Base-by-base conservation (phyloP, 2,329 filamentous ascomycete species). In the Pseudogymnoascus pannorum region DNA sequence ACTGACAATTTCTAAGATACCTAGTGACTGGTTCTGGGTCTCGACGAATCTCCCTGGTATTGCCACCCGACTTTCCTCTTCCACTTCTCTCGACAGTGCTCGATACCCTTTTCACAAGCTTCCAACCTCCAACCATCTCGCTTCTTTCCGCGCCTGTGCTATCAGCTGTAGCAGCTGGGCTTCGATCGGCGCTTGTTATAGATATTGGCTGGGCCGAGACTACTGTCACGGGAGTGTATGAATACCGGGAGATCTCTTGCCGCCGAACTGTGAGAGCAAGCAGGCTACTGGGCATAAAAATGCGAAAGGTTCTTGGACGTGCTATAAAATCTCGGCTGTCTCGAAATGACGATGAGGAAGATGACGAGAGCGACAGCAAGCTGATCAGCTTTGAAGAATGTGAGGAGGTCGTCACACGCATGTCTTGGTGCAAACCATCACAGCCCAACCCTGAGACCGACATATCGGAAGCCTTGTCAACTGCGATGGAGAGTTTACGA, bases 151-250 rank as follows among this genome's bases (percentile, higher is more conserved):
- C 85, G 0, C 85, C 93, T 0, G 82, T 91, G 18, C 87, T 94
- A 74, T 80, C 86, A 1, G 79, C 88, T 5, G 83, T 92, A 2
- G 88, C 88, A 6, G 92, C 92, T 5, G 94, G 94, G 0, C 77
- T 96, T 40, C 86, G 94, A 12, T 91, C 90, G n/a, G 91, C 88
- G 1, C 74, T 99, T 42, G 85, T 97, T 0, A 80, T 99, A 36
- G 92, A 99, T 70, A 81, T 99, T 63, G 94, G 93, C 44, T 99
- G 94, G 94, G 82, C 86, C 42, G 94, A 97, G 74, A 96, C 92
- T 0, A 82, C 87, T 0, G 84, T 95, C 20, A 96, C 91, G 0
- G 89, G 87, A 5, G 81, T 97, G 5, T 97, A 92, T 71, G 94
- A 99, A 75, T 96, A 92, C 72, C 87, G 90, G 60, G 92, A 96